Conservation (phyloP, 257 asterid species). For the Osmanthus fragrans region DNA sequence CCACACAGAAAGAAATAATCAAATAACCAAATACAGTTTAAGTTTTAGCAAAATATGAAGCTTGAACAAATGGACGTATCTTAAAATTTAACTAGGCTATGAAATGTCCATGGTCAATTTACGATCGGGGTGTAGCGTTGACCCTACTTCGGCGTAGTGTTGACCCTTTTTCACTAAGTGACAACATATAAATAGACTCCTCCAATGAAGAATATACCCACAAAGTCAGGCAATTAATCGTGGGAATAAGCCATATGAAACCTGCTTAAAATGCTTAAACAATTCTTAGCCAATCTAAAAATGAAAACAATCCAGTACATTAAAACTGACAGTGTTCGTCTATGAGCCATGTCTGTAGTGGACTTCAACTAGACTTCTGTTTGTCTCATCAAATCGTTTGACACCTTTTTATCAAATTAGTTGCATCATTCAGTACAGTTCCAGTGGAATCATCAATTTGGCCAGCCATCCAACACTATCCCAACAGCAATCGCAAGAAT, state of each 20-base stretch:
- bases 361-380: neutral
- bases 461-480: conserved; percentile 16
- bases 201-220: neutral
- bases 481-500: conserved; percentile 20
- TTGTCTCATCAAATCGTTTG: conserved; percentile 16
- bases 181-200: neutral
- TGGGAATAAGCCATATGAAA: neutral
- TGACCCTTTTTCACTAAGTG: neutral
- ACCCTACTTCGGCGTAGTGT: too few relatives aligned
- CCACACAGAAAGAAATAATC: neutral
- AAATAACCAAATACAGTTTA: neutral
- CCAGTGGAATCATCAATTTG: conserved; percentile 16
- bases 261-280: neutral
- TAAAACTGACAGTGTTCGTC: conserved; percentile 17
- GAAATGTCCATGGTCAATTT: neutral
- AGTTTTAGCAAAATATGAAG: neutral
- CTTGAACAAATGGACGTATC: neutral
- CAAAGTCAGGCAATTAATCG: neutral
- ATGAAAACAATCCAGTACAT: conserved; percentile 3
- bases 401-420: conserved; percentile 9
- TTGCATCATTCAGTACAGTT: conserved; percentile 6
- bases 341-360: conserved; percentile 8
- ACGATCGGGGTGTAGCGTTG: too few relatives aligned
- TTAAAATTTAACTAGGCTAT: neutral
- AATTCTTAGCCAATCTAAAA: conserved; percentile 19